phyloP scores from a whole-genome alignment of 139 green algal species.

The Chlamydomonas incerta region DNA sequence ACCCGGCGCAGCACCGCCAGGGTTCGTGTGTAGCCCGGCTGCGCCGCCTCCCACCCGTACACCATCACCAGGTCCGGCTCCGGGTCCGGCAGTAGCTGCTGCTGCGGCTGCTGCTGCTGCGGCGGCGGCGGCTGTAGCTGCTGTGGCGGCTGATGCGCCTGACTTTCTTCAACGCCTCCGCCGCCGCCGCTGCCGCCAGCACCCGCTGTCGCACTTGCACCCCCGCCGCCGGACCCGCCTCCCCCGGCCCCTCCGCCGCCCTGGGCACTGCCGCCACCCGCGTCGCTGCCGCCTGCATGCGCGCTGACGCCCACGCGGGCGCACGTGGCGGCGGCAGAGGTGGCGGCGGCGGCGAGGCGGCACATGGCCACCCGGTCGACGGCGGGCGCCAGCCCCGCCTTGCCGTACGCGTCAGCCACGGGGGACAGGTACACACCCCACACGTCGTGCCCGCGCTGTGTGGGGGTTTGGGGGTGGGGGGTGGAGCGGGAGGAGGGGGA shows the following conservation, averaged over 20 bases:
- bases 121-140: not conserved
- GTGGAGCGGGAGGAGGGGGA: too few relatives aligned
- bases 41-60: conserved; percentile 81
- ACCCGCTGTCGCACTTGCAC: too few relatives aligned
- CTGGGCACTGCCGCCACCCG: too few relatives aligned
- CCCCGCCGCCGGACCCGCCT: too few relatives aligned
- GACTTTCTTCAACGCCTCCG: too few relatives aligned
- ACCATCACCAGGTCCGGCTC: conserved; percentile 71
- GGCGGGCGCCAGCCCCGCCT: conserved; percentile 69
- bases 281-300: too few relatives aligned
- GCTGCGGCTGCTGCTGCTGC: too few relatives aligned
- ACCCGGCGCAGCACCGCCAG: conserved; percentile 74
- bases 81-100: conserved; percentile 21
- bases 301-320: not conserved
- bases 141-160: not conserved
- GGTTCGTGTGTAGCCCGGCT: conserved; percentile 76
- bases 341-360: conserved; percentile 53
- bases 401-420: conserved; percentile 85
- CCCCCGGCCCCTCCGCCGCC: too few relatives aligned
- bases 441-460: conserved; percentile 72
- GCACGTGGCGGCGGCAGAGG: not conserved
- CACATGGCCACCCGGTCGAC: conserved; percentile 81
- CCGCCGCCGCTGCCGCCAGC: too few relatives aligned
- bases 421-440: conserved; percentile 86
- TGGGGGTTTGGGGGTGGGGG: not conserved